Percentiles rank a stretch among this genome's conserved stretches.
These are phyloP conservation scores for Monosporascus sp. DNA, from an alignment of 2,329 filamentous ascomycete species.

Conservation along the genomic window DNA sequence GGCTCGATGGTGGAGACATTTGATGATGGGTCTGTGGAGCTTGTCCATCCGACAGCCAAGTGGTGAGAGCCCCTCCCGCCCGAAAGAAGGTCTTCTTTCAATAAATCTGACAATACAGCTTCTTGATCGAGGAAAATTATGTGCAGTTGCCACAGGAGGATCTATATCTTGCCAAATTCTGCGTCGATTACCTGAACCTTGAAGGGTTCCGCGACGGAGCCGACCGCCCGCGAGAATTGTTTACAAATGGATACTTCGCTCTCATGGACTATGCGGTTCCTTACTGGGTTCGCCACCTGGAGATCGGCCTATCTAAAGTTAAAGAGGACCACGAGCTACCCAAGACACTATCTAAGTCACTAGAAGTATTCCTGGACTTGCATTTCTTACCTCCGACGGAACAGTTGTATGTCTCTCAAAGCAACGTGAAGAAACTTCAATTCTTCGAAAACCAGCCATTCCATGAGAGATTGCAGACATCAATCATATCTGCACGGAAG, in stretches of 20 bases:
- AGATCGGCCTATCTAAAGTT: background rate
- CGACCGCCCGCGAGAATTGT: background rate
- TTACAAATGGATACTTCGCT: conserved; percentile 2
- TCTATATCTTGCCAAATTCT: conserved; percentile 11
- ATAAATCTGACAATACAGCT: background rate
- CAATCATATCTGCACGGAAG: background rate
- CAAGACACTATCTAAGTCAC: background rate
- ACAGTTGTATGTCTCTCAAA: background rate
- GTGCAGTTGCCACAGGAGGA: conserved; percentile 8
- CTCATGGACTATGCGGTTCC: conserved; percentile 8
- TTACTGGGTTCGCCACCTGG: conserved; percentile 4
- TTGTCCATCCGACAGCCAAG: conserved; percentile 33
- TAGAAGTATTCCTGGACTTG: conserved; percentile 1
- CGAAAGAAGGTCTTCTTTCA: conserved; percentile 10
- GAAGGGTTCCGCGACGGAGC: background rate
- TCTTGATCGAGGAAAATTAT: conserved; percentile 5
- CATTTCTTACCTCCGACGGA: conserved; percentile 1
- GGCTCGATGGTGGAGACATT: conserved; percentile 25
- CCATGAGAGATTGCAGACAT: background rate
- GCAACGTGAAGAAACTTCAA: background rate
- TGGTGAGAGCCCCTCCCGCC: background rate
- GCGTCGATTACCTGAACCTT: conserved; percentile 10
- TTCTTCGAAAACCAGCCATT: background rate
- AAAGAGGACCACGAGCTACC: background rate
- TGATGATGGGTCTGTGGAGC: conserved; percentile 22